Base-by-base conservation (phyloP, 2,329 filamentous ascomycete genomes). In the Sarocladium kiliense region DNA sequence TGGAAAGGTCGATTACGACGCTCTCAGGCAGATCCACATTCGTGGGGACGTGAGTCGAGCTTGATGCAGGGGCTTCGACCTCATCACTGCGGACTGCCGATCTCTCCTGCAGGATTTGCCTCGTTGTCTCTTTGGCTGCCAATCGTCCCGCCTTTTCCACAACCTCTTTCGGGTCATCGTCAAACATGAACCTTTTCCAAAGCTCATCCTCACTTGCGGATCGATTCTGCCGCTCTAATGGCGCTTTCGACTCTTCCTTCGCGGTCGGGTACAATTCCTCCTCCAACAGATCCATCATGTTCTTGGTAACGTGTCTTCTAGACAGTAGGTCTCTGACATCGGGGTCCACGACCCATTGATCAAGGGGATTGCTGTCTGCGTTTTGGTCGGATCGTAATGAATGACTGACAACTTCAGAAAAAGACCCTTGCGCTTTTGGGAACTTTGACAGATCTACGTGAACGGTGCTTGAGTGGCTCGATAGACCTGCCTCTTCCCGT, bases 141-240 rank as follows among this genome's bases (percentile, higher is more conserved):
- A 64, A 59, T 18, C 60, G 49, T 14, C 54, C 39, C 45, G 65
- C 64, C 55, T 55, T 58, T n/a, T 56, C 57, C 12, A 34, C 55
- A 12, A 61, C 60, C 39, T 64, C 61, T 6, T 51, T 23, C 11
- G 30, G 45, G 56, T 65, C 55, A 9, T 61, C 58, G 45, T 65
- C 63, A 16, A 64, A 59, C 21, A 68, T 53, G 55, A 68, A 68
- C 44, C 32, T 63, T 55, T 62, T 66, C 66, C 62, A 68, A 6
- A 66, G 57, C 21, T 67, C 62, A 30, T 66, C 60, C 18, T 60
- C 58, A 42, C 21, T 23, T 27, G 9, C 14, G 12, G 27, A 12
- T 44, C 14, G 32, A 26, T 57, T 23, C 9, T 23, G 21, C 21
- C 6, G 7, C n/a, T 16, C 23, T 37, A 12, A 10, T 21, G 21